Conservation (phyloP, 257 asterid genomes). For the Solanum bulbocastanum region DNA sequence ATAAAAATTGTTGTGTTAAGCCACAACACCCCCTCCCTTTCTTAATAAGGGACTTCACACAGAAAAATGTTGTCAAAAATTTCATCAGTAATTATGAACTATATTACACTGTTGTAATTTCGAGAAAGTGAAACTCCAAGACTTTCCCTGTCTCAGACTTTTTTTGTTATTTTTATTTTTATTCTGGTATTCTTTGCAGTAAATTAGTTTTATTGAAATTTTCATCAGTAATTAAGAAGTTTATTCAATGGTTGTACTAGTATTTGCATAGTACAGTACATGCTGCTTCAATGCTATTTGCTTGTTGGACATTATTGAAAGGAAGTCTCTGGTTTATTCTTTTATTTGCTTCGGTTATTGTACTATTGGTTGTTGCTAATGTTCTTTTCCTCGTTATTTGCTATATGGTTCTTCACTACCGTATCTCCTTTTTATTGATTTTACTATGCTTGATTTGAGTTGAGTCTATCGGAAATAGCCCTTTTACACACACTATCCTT, state of each 20-base stretch:
- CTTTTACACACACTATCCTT: not conserved
- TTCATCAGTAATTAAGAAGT: not conserved
- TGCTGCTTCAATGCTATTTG: not conserved
- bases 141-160: not conserved
- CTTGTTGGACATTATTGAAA: not conserved
- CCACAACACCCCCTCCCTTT: constrained; percentile 24
- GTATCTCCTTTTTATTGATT: not conserved
- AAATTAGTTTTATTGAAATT: not conserved
- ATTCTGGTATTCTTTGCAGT: not conserved
- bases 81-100: not conserved
- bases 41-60: constrained; percentile 29
- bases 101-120: not conserved
- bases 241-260: not conserved
- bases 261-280: not conserved
- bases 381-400: no score
- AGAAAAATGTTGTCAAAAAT: constrained; percentile 10
- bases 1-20: constrained; percentile 17
- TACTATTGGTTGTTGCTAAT: not conserved
- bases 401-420: not conserved
- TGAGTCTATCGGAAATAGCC: no score
- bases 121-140: not conserved
- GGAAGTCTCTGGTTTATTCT: not conserved
- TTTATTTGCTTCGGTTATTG: no score
- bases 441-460: not conserved
- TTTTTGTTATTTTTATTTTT: not conserved